Conservation (phyloP, 148 eudicot species). For the Cornus florida region DNA sequence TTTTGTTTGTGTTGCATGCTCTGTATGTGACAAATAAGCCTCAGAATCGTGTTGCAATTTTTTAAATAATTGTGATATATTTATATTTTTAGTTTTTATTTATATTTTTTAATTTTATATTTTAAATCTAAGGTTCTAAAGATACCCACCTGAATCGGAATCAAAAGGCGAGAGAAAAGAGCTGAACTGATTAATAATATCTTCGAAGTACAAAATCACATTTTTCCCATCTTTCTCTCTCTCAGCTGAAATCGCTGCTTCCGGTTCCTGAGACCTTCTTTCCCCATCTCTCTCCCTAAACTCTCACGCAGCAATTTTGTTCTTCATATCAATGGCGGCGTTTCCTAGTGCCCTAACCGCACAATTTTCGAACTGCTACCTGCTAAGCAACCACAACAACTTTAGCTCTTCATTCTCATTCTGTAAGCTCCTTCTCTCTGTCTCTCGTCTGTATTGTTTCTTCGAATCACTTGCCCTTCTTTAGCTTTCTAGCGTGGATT, state of each 20-base stretch:
- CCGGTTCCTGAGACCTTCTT: too few relatives aligned
- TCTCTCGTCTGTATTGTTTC: background rate
- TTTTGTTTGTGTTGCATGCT: too few relatives aligned
- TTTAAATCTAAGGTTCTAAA: too few relatives aligned
- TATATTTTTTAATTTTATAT: too few relatives aligned
- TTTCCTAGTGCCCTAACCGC: conserved; percentile 18
- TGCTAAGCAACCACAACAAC: background rate
- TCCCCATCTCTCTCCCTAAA: background rate
- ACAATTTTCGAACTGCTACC: background rate
- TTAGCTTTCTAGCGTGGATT: background rate
- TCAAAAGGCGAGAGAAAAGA: too few relatives aligned
- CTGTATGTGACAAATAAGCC: too few relatives aligned
- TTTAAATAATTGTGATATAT: too few relatives aligned
- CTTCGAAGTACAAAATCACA: background rate
- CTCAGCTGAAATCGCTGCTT: background rate
- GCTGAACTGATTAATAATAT: background rate
- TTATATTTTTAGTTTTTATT: too few relatives aligned
- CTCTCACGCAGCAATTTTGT: background rate
- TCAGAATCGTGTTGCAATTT: too few relatives aligned
- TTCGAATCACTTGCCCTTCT: conserved; percentile 1
- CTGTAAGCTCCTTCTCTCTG: conserved; percentile 10
- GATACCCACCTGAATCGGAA: too few relatives aligned
- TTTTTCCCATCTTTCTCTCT: too few relatives aligned
- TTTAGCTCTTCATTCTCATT: conserved; percentile 2
- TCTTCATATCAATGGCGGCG: conserved; percentile 6